phyloP scores from a whole-genome alignment of 1,284 basidiomycete genomes.

The Naganishia sp. region DNA sequence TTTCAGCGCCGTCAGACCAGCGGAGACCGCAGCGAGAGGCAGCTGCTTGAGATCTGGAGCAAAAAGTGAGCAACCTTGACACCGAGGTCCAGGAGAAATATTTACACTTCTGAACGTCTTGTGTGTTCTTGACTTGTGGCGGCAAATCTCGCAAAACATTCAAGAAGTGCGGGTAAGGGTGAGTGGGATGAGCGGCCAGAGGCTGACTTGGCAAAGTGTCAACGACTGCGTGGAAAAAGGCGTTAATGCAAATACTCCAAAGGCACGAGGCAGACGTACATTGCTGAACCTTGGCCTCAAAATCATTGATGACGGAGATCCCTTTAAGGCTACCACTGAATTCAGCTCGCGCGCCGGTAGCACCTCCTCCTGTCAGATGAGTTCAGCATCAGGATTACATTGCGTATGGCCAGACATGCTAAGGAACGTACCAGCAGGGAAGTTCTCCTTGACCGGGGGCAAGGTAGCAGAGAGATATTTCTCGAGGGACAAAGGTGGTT shows the following conservation, averaged over 20 bases:
- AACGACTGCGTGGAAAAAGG: conserved; percentile 4
- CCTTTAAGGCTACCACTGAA: conserved; percentile 46
- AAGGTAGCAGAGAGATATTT: conserved; percentile 49
- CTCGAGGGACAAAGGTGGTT: conserved; percentile 50
- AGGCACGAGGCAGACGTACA: conserved; percentile 42
- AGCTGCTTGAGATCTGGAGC: conserved; percentile 45
- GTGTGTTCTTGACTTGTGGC: conserved; percentile 45
- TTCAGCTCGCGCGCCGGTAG: conserved; percentile 50
- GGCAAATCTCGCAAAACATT: conserved; percentile 46
- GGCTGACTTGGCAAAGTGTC: conserved; percentile 33
- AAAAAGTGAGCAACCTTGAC: conserved; percentile 1
- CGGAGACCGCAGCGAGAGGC: conserved; percentile 46
- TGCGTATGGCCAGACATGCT: background rate
- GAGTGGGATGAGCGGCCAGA: conserved; percentile 47
- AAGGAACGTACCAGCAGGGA: conserved; percentile 41
- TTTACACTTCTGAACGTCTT: conserved; percentile 52
- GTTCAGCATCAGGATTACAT: background rate
- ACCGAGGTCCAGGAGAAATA: conserved; percentile 12
- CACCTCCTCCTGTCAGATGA: conserved; percentile 46
- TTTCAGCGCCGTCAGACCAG: conserved; percentile 51
- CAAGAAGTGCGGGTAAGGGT: conserved; percentile 53
- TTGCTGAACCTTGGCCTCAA: conserved; percentile 42
- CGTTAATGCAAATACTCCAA: background rate
- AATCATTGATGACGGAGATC: conserved; percentile 50
- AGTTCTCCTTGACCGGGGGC: conserved; percentile 47